These are phyloP conservation scores for Colletotrichum chlorophyti DNA, from an alignment of 2,329 filamentous ascomycete species.

Conservation along the genomic window DNA sequence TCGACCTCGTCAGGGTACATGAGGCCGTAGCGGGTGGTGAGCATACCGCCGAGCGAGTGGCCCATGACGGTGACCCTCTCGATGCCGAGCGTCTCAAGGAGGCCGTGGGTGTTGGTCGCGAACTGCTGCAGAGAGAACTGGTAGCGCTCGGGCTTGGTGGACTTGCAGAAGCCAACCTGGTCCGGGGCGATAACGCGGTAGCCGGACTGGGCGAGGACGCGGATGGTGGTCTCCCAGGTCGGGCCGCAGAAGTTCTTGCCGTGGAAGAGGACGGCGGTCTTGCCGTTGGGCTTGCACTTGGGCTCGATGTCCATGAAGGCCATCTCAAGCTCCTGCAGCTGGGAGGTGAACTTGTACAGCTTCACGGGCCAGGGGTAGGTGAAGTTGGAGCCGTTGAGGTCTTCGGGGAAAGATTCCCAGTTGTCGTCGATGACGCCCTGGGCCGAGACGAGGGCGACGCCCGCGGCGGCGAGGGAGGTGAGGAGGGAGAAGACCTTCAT, in stretches of 20 bases:
- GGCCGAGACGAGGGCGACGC: slow-evolving; percentile 31
- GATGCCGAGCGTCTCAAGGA: slow-evolving; percentile 52
- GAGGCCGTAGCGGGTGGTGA: slow-evolving; percentile 56
- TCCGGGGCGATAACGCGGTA: slow-evolving; percentile 61
- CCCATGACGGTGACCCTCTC: slow-evolving; percentile 55
- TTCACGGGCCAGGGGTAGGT: slow-evolving; percentile 59
- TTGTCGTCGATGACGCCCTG: slow-evolving; percentile 40
- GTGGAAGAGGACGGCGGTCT: slow-evolving; percentile 56
- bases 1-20: slow-evolving; percentile 53
- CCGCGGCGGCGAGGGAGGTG: slow-evolving; percentile 24
- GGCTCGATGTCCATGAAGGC: slow-evolving; percentile 61
- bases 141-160: slow-evolving; percentile 55
- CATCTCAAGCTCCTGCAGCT: slow-evolving; percentile 57
- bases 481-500: slow-evolving; percentile 31
- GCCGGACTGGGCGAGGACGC: slow-evolving; percentile 46
- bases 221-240: slow-evolving; percentile 58
- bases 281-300: slow-evolving; percentile 40
- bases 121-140: slow-evolving; percentile 61
- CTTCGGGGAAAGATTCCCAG: slow-evolving; percentile 44
- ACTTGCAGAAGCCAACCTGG: slow-evolving; percentile 65
- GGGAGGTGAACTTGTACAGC: slow-evolving; percentile 54
- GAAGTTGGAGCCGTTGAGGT: slow-evolving; percentile 58
- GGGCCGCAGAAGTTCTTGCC: slow-evolving; percentile 64
- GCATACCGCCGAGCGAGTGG: slow-evolving; percentile 63
- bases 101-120: slow-evolving; percentile 55